Conservation (phyloP, 768 basidiomycete genomes). For the Dioszegia aurantiaca region DNA sequence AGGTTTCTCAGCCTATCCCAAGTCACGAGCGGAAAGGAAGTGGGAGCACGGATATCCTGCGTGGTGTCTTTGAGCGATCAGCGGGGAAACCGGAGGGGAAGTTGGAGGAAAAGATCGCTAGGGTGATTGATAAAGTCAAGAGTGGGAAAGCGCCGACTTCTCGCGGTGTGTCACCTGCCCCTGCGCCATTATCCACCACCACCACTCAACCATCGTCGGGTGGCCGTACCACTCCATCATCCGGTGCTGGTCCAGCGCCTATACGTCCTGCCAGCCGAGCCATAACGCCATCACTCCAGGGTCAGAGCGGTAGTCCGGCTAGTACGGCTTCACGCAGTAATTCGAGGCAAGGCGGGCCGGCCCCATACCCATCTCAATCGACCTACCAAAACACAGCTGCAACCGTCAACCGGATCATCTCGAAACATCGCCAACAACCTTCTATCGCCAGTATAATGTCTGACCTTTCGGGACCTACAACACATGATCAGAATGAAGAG, state of each 20-base stretch:
- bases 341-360: conserved; percentile 11
- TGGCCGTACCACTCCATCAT: conserved; percentile 9
- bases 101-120: conserved; percentile 52
- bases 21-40: conserved; percentile 7
- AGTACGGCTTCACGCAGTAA: conserved; percentile 16
- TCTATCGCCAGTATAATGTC: conserved; percentile 76
- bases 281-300: conserved; percentile 25
- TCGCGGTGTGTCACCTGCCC: too few relatives aligned
- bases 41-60: conserved; percentile 44
- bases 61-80: conserved; percentile 42
- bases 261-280: conserved; percentile 8
- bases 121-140: conserved; percentile 53
- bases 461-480: conserved; percentile 42
- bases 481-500: conserved; percentile 21
- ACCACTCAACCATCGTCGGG: neutral
- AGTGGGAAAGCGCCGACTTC: neutral
- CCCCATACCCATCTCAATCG: conserved; percentile 4
- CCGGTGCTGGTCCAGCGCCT: neutral
- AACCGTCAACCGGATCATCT: conserved; percentile 36
- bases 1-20: conserved; percentile 2
- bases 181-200: neutral
- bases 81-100: conserved; percentile 33
- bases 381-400: conserved; percentile 25
- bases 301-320: conserved; percentile 12
- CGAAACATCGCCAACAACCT: conserved; percentile 56